A percentile compares a stretch with the other conserved stretches of the same genome.
Evolutionary conservation across 2,329 filamentous ascomycete species (phyloP).

Genomic region (Nemania abortiva): DNA sequence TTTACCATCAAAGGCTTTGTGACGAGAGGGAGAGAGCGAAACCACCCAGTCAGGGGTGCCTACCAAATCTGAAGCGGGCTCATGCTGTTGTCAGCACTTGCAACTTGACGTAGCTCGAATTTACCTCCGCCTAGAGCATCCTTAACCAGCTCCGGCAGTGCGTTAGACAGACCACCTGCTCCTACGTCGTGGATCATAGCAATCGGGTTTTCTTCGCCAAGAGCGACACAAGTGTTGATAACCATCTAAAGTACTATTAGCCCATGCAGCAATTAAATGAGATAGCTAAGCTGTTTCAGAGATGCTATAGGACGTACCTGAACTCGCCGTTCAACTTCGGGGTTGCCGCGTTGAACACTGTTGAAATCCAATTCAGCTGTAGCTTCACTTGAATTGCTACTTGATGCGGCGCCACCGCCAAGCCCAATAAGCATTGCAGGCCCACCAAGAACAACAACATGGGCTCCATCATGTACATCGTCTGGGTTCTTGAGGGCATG

Average conservation of each 20-base stretch:
- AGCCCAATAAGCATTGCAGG: conserved; percentile 98
- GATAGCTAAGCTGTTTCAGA: not conserved
- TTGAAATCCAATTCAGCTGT: conserved; percentile 96
- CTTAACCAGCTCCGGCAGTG: conserved; percentile 76
- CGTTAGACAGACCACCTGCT: conserved; percentile 84
- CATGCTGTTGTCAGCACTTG: conserved; percentile 91
- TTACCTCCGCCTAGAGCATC: conserved; percentile 91
- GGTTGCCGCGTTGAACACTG: conserved; percentile 96
- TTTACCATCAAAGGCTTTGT: not conserved
- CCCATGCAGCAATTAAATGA: not conserved
- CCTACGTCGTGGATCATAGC: conserved; percentile 98
- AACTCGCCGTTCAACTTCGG: conserved; percentile 93
- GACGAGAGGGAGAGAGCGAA: not conserved
- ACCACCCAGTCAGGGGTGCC: not conserved
- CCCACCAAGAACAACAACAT: conserved; percentile 88
- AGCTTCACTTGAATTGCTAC: conserved; percentile 86
- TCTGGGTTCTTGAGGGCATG: conserved; percentile 87
- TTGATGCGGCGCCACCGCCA: conserved; percentile 94
- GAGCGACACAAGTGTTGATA: conserved; percentile 90
- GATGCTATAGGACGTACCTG: conserved; percentile 61
- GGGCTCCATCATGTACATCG: conserved; percentile 86
- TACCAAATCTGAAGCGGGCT: conserved; percentile 94
- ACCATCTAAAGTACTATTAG: conserved; percentile 71
- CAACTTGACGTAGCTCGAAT: conserved; percentile 94
- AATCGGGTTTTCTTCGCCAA: conserved; percentile 89